These are phyloP conservation scores for Abortiporus biennis DNA, from an alignment of 1,284 basidiomycete genomes.

Conservation along the genomic window DNA sequence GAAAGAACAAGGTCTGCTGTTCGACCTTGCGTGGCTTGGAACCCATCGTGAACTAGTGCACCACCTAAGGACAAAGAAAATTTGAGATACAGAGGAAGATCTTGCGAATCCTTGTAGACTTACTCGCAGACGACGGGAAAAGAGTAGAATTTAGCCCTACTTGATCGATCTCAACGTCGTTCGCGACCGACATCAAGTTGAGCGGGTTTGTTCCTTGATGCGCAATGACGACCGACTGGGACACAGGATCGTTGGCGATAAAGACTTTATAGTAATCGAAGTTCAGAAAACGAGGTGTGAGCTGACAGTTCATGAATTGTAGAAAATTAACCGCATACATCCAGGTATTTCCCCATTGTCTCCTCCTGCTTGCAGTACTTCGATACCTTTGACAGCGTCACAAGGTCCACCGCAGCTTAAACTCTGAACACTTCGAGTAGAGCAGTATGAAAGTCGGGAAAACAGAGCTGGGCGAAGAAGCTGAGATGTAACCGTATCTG, in stretches of 20 bases:
- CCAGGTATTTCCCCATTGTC: constrained; percentile 28
- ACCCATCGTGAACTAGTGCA: constrained; percentile 36
- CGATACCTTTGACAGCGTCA: constrained; percentile 23
- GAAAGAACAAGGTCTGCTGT: constrained; percentile 34
- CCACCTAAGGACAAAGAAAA: too few relatives aligned
- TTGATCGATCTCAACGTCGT: constrained; percentile 33
- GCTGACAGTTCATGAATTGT: too few relatives aligned
- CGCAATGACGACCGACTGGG: constrained; percentile 37
- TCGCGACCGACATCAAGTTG: constrained; percentile 36
- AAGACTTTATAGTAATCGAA: constrained; percentile 26
- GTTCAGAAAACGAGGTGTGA: too few relatives aligned
- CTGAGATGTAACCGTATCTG: background rate
- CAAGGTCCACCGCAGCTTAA: constrained; percentile 14
- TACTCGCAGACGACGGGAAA: constrained; percentile 29
- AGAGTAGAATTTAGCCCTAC: constrained; percentile 30
- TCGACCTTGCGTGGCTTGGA: constrained; percentile 38
- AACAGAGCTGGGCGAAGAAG: background rate
- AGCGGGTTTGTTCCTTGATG: constrained; percentile 41
- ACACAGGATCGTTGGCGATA: constrained; percentile 33
- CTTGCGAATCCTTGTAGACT: too few relatives aligned
- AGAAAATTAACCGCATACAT: too few relatives aligned
- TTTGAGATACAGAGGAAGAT: constrained; percentile 3
- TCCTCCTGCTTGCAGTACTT: constrained; percentile 32
- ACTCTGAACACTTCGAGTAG: background rate
- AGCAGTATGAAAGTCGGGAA: background rate